Evolutionary conservation across 805 yeast species (phyloP).

Genomic region (Cephaloascus fragrans): DNA sequence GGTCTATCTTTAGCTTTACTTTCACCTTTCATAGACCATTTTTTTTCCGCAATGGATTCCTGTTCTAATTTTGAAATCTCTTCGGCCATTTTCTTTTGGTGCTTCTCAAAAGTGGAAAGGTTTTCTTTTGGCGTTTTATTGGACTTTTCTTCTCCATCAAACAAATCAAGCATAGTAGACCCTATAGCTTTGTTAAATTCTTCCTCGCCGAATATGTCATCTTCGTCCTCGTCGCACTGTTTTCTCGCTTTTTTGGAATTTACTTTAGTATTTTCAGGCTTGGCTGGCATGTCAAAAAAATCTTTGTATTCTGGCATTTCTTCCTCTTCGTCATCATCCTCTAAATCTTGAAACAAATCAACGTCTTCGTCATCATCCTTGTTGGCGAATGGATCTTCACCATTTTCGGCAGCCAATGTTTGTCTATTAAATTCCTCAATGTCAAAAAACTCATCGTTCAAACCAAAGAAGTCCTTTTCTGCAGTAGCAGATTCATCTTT

Average conservation of each 20-base stretch:
- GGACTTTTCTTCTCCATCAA: constrained; percentile 27
- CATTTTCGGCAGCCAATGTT: constrained; percentile 34
- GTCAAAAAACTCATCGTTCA: constrained; percentile 78
- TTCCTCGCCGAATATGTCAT: constrained; percentile 37
- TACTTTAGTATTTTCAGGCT: constrained; percentile 8
- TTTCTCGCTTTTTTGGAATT: constrained; percentile 7
- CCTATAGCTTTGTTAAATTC: constrained; percentile 55
- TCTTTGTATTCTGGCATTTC: constrained; percentile 56
- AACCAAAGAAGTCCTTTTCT: constrained; percentile 46
- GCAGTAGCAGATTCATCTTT: constrained; percentile 8
- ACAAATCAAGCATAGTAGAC: constrained; percentile 53
- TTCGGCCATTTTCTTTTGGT: constrained; percentile 63
- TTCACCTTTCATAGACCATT: constrained; percentile 94
- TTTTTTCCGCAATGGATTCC: constrained; percentile 83
- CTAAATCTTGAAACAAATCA: constrained; percentile 26
- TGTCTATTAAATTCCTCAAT: constrained; percentile 77
- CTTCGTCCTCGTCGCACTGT: constrained; percentile 27
- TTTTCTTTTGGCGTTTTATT: constrained; percentile 15
- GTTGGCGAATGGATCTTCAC: constrained; percentile 24
- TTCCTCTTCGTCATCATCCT: constrained; percentile 34
- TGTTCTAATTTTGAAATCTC: constrained; percentile 76
- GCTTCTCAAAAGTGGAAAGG: constrained; percentile 73
- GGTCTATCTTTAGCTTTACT: constrained; percentile 76
- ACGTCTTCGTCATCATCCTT: constrained; percentile 30
- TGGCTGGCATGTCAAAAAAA: constrained; percentile 42